Evolutionary conservation across 768 basidiomycete species (phyloP), one percentile per base, ranked within the genome.

Genomic region (Pseudohyphozyma bogoriensis): DNA sequence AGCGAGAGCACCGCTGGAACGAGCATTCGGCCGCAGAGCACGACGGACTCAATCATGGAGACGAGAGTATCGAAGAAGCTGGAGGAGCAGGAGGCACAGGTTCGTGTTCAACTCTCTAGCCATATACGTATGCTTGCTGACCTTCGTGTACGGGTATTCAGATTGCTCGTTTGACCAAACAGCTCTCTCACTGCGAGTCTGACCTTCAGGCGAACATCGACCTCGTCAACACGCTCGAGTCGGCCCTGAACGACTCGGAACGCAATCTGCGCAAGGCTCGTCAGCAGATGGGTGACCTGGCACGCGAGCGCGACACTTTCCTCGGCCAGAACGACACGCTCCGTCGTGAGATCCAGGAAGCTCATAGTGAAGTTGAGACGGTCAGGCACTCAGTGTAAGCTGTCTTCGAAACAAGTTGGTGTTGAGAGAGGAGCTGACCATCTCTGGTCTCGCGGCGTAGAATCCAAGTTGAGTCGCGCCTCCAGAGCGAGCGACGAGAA

Each of bases 201-300:
- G 90, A 95, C 74, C 77, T 92, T 64, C 87, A 91, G 68, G 84
- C 86, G 31, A 89, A 92, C 70, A 89, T 90, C 81, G 88, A 93
- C 72, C 81, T 90, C 36, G 88, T 90, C 63, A 80, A 77, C 63
- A 87, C 85, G 13, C 79, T 93, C 29, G 89, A 93, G 75, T 81
- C 84, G 46, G 89, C 87, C 9, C 78, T 93, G 18, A 85, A 86
- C 52, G 90, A 93, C 69, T 87, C 88, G 26, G 91, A 93, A 77
- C 89, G 93, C 74, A 91, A 90, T 70, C 87, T 93, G 57, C 87
- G 91, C 62, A 93, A 93, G 75, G 86, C 89, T 9, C 87, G 90
- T 39, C 85, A 89, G 83, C 90, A 92, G 72, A 87, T 89, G 24
- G 89, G 86, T 57, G 90, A 93, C 70, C 76, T 91, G 40, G 86